A percentile compares a stretch with the other conserved stretches of the same genome.
phyloP scores from a whole-genome alignment of 1,139 yeast genomes.

The Taphrina communis region DNA sequence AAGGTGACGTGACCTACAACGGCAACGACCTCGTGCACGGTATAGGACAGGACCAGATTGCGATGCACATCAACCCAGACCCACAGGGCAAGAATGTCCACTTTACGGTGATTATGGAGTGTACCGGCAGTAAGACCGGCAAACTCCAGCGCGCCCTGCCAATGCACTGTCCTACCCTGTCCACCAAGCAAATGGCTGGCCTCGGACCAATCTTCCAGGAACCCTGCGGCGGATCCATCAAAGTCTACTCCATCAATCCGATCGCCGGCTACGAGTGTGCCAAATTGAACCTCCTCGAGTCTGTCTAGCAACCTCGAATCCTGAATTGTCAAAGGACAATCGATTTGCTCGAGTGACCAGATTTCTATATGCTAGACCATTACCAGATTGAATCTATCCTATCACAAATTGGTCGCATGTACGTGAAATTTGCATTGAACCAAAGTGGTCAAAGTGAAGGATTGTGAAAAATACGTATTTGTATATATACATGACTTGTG shows the following conservation, averaged over 20 bases:
- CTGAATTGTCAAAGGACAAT: too few relatives aligned
- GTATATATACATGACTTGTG: neutral
- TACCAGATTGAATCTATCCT: too few relatives aligned
- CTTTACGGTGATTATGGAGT: slow-evolving; percentile 16
- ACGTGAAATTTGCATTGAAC: neutral
- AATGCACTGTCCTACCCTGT: slow-evolving; percentile 7
- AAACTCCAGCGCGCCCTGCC: slow-evolving; percentile 5
- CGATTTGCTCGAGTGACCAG: neutral
- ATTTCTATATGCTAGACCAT: too few relatives aligned
- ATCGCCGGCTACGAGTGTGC: slow-evolving; percentile 6
- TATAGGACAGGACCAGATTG: neutral
- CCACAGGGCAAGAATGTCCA: neutral
- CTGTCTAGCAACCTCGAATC: neutral
- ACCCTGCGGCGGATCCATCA: neutral
- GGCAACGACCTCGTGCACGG: slow-evolving; percentile 6
- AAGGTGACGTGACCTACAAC: slow-evolving; percentile 7
- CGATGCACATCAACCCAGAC: slow-evolving; percentile 17
- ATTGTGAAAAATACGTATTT: neutral
- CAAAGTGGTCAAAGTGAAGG: neutral
- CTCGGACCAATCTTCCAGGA: slow-evolving; percentile 24
- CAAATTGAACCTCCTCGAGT: neutral
- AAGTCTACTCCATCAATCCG: slow-evolving; percentile 15
- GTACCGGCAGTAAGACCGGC: slow-evolving; percentile 17
- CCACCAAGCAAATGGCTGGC: slow-evolving; percentile 6
- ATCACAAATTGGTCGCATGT: too few relatives aligned